These are phyloP conservation scores for Phyllosticta citrichinensis DNA, from an alignment of 2,329 filamentous ascomycete genomes.

Conservation along the genomic window DNA sequence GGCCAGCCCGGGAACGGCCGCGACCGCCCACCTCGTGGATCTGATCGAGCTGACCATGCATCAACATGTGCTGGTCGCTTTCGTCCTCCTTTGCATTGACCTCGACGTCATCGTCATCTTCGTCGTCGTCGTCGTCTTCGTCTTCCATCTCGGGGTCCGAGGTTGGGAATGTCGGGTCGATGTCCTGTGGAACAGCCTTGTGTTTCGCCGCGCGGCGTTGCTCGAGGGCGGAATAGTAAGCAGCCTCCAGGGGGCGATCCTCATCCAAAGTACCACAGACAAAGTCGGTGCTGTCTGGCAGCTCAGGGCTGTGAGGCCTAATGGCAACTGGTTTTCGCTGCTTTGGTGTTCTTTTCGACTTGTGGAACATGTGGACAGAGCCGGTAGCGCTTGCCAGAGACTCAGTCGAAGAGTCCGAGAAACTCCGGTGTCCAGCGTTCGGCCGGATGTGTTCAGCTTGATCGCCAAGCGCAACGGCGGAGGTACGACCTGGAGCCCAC, in stretches of 20 bases:
- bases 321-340: constrained; percentile 45
- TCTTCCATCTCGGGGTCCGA: constrained; percentile 82
- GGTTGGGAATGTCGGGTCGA: constrained; percentile 93
- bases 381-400: constrained; percentile 34
- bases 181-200: constrained; percentile 27
- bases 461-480: constrained; percentile 45
- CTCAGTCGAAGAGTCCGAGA: constrained; percentile 45
- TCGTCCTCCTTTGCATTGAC: constrained; percentile 38
- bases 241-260: constrained; percentile 86
- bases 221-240: constrained; percentile 77
- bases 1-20: constrained; percentile 21
- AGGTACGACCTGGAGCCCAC: constrained; percentile 46
- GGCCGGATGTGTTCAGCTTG: constrained; percentile 39
- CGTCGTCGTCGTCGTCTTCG: constrained; percentile 56
- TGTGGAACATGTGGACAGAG: constrained; percentile 12
- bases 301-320: constrained; percentile 62
- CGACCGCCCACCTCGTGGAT: constrained; percentile 46
- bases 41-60: constrained; percentile 63
- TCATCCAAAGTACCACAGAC: constrained; percentile 98
- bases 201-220: constrained; percentile 47
- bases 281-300: constrained; percentile 96
- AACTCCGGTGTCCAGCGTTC: constrained; percentile 32
- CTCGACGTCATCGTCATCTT: constrained; percentile 51
- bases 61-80: constrained; percentile 59
- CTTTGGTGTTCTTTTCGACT: constrained; percentile 26